Base-by-base conservation (phyloP, 805 yeast species). In the Candida cerambycidarum region DNA sequence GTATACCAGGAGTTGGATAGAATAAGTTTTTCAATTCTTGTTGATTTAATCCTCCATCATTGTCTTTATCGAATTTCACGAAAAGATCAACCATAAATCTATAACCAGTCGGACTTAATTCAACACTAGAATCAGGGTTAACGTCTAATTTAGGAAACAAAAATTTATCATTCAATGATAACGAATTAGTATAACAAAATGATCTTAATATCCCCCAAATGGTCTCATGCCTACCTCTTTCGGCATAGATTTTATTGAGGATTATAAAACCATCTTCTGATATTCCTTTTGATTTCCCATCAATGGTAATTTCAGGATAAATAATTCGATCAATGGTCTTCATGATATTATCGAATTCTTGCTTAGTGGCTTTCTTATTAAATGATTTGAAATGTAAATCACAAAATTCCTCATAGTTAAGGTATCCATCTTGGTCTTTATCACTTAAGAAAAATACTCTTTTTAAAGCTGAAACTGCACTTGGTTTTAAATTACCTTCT, bases 201-300 rank as follows among this genome's bases (percentile, higher is more conserved):
- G 89, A 77, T 40, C 99, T 63, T 18, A 93, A 60, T 15, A 93
- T 88, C 0, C 96, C 96, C 99, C 99, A 93, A 0, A 89, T 84
- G 0, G 98, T 93, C 59, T 93, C 99, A 60, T 93, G 98, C 24
- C 98, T 71, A 0, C 99, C 99, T 28, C 79, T 79, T 52, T 89
- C 95, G 1, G 95, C 95, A 59, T 85, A 93, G 18, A 87, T 63
- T 56, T 83, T 85, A 62, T 88, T 89, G 41, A 93, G 67, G 0
- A 80, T 66, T 2, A 93, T 63, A 55, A 93, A 93, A 0, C 95
- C 98, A 35, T 77, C 79, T 39, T 73, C 76, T 0, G 87, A 77
- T 2, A 92, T 67, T 0, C 96, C 96, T 38, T 61, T 64, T 23
- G 31, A 45, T n/a, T 48, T 50, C 4, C 54, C 58, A 5, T 51